These are phyloP conservation scores for Pseudogymnoascus sp. DNA, from an alignment of 2,329 filamentous ascomycete genomes.

Conservation along the genomic window DNA sequence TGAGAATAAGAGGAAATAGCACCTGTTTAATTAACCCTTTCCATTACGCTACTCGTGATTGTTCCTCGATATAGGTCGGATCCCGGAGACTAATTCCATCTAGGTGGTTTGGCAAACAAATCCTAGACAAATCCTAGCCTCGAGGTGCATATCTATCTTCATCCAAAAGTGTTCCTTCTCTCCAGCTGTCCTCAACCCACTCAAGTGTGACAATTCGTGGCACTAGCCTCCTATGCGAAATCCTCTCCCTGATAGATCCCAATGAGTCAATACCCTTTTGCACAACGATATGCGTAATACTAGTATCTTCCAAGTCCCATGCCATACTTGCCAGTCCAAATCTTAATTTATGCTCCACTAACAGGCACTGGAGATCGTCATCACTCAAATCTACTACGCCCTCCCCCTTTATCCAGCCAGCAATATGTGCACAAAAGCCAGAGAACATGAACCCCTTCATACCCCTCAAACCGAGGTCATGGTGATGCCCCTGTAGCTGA, in stretches of 20 bases:
- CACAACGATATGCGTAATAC: conserved; percentile 68
- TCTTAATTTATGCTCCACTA: conserved; percentile 50
- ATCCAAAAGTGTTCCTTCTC: conserved; percentile 68
- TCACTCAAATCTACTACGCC: conserved; percentile 9
- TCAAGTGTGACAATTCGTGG: conserved; percentile 61
- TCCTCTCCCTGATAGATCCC: conserved; percentile 33
- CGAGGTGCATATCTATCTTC: conserved; percentile 54
- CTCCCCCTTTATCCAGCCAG: conserved; percentile 30
- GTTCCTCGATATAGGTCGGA: neutral
- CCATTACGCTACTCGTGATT: neutral
- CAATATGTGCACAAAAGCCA: conserved; percentile 34
- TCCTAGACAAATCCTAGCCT: neutral
- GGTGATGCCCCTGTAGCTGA: conserved; percentile 50
- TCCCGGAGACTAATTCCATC: neutral
- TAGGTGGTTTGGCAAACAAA: neutral
- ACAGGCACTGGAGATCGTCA: conserved; percentile 30
- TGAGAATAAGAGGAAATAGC: neutral
- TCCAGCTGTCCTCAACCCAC: conserved; percentile 80
- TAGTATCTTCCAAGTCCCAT: conserved; percentile 41
- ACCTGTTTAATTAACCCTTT: neutral
- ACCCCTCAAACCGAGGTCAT: conserved; percentile 38
- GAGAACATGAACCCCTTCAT: conserved; percentile 48
- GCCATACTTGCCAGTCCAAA: conserved; percentile 63
- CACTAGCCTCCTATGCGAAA: conserved; percentile 42
- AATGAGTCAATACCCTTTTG: conserved; percentile 23